These are phyloP conservation scores for Ambrosia trifida DNA, from an alignment of 129 eudicot species.

Conservation along the genomic window DNA sequence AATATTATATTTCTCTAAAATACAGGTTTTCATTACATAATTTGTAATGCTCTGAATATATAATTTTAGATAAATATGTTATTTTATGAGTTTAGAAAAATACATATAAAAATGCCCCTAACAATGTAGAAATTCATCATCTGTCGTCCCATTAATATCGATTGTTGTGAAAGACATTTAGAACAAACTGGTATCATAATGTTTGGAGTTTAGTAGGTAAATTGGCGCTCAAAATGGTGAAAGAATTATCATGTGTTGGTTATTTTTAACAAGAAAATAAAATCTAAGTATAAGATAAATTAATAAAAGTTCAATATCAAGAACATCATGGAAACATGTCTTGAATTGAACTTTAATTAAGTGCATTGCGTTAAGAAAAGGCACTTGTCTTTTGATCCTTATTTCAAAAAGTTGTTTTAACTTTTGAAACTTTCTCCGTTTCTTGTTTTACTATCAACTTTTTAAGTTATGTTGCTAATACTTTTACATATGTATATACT, in stretches of 20 bases:
- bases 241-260: no score
- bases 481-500: background rate
- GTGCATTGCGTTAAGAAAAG: background rate
- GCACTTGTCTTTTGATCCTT: background rate
- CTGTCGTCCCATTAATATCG: background rate
- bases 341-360: background rate
- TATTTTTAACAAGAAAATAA: no score
- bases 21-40: background rate
- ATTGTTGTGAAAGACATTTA: background rate
- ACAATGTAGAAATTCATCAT: background rate
- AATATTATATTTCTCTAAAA: background rate
- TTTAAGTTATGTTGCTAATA: background rate
- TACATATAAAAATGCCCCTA: background rate
- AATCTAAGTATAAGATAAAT: no score
- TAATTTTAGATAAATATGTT: background rate
- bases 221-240: no score
- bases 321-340: background rate
- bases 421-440: conserved; percentile 1
- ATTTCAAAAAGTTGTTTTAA: background rate
- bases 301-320: background rate
- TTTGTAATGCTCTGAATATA: background rate
- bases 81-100: background rate
- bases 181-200: no score
- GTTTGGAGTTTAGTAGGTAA: no score
- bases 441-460: background rate